Percentiles rank a stretch among this genome's conserved stretches.
Evolutionary conservation across 1,139 yeast species (phyloP).

Genomic region (Scheffersomyces segobiensis): DNA sequence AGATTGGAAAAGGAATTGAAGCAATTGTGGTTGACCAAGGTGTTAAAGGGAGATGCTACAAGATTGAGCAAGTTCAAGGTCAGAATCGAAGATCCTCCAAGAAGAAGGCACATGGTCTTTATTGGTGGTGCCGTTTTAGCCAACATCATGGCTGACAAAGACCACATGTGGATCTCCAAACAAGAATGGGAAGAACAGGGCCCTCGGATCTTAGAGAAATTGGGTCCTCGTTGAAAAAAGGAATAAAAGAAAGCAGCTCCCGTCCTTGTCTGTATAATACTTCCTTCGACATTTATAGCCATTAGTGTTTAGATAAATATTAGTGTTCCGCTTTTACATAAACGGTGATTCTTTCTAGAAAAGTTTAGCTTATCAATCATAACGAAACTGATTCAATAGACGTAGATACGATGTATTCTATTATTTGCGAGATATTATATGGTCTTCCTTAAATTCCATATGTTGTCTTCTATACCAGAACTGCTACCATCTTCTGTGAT

Average conservation of each 20-base stretch:
- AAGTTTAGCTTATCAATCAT: neutral
- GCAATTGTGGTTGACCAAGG: conserved; percentile 92
- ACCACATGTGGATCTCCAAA: conserved; percentile 95
- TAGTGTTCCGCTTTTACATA: neutral
- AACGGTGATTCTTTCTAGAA: neutral
- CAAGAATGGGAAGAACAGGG: conserved; percentile 99
- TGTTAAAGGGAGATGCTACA: conserved; percentile 82
- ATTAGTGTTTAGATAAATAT: neutral
- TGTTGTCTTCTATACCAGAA: neutral
- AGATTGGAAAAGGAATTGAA: conserved; percentile 93
- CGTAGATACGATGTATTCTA: neutral
- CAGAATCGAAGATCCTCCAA: conserved; percentile 97
- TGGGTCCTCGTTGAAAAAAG: conserved; percentile 78
- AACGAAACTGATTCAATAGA: conserved; percentile 4
- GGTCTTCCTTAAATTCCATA: too few species aligned
- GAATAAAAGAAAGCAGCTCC: neutral
- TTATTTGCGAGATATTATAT: too few species aligned
- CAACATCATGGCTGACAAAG: conserved; percentile 96
- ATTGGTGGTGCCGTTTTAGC: conserved; percentile 99
- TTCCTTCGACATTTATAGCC: neutral
- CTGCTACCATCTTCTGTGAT: too few species aligned
- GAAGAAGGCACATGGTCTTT: conserved; percentile 98
- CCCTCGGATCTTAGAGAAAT: conserved; percentile 75
- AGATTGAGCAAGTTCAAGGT: conserved; percentile 91
- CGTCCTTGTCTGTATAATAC: neutral